Percentiles rank a stretch among this genome's conserved stretches.
Conservation (phyloP, 129 eudicot genomes). For the Lactuca sativa region DNA sequence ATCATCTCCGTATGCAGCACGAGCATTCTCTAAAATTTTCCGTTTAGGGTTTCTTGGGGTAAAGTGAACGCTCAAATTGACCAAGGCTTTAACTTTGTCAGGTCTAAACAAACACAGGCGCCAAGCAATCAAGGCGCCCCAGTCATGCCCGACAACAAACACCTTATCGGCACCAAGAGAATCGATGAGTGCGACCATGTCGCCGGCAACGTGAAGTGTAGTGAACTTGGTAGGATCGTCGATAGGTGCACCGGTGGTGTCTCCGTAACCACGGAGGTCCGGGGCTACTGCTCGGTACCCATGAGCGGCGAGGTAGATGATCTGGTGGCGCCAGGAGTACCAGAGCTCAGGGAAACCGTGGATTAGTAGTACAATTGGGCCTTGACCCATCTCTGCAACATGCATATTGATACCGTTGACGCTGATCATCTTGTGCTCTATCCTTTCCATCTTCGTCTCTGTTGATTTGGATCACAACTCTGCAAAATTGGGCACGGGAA, state of each 20-base stretch:
- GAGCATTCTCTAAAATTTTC: slow-evolving; percentile 13
- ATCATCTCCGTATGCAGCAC: slow-evolving; percentile 51
- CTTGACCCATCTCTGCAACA: slow-evolving; percentile 43
- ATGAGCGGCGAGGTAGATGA: slow-evolving; percentile 38
- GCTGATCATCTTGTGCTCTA: slow-evolving; percentile 35
- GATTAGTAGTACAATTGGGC: slow-evolving; percentile 42
- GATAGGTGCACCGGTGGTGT: slow-evolving; percentile 46
- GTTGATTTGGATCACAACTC: not conserved
- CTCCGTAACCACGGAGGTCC: slow-evolving; percentile 61
- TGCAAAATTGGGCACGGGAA: no score
- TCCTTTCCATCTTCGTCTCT: slow-evolving; percentile 34
- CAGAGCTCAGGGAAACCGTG: slow-evolving; percentile 63
- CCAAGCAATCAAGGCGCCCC: slow-evolving; percentile 69
- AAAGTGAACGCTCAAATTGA: slow-evolving; percentile 54
- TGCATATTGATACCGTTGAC: slow-evolving; percentile 48
- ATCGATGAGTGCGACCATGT: slow-evolving; percentile 44
- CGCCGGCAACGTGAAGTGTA: slow-evolving; percentile 39
- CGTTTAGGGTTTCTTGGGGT: slow-evolving; percentile 33
- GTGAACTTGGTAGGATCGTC: slow-evolving; percentile 36
- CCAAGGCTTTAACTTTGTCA: slow-evolving; percentile 58
- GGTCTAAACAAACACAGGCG: slow-evolving; percentile 53
- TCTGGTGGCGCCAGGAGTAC: slow-evolving; percentile 69
- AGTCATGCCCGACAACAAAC: slow-evolving; percentile 72
- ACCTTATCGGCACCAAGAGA: slow-evolving; percentile 48
- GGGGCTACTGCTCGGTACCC: slow-evolving; percentile 60